phyloP scores from a whole-genome alignment of 179 eudicot species.

The Beta macrorhiza region DNA sequence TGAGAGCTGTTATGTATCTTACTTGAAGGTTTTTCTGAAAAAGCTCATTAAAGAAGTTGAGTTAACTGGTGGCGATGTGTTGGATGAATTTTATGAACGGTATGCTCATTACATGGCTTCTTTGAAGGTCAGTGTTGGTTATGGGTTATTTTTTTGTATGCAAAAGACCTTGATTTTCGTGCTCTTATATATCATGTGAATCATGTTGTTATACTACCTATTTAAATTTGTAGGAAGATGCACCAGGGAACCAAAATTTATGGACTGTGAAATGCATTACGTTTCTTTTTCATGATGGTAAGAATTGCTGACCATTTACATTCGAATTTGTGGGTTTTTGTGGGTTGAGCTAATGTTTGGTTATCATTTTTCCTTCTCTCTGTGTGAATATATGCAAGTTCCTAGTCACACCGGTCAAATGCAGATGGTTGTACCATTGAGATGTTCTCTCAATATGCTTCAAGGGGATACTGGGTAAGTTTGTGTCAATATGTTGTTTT shows the following conservation, averaged over 20 bases:
- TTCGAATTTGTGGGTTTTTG: conserved; percentile 6
- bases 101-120: conserved; percentile 69
- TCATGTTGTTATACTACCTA: not conserved
- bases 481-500: not conserved
- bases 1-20: conserved; percentile 46
- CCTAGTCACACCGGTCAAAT: conserved; percentile 35
- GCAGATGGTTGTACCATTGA: conserved; percentile 61
- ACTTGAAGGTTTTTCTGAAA: conserved; percentile 62
- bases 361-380: conserved; percentile 16
- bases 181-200: not conserved
- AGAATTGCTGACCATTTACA: conserved; percentile 5
- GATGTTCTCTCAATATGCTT: conserved; percentile 90
- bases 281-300: conserved; percentile 62
- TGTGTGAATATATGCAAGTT: conserved; percentile 25
- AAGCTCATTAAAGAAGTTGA: conserved; percentile 81
- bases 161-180: not conserved
- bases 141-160: not conserved
- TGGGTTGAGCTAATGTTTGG: conserved; percentile 1
- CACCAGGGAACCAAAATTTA: conserved; percentile 41
- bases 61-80: conserved; percentile 49
- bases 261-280: conserved; percentile 63
- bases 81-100: conserved; percentile 75
- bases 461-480: conserved; percentile 97
- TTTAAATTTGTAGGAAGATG: conserved; percentile 48
- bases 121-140: conserved; percentile 47